phyloP scores from a whole-genome alignment of 768 basidiomycete genomes.

The Panaeolus papilionaceus region DNA sequence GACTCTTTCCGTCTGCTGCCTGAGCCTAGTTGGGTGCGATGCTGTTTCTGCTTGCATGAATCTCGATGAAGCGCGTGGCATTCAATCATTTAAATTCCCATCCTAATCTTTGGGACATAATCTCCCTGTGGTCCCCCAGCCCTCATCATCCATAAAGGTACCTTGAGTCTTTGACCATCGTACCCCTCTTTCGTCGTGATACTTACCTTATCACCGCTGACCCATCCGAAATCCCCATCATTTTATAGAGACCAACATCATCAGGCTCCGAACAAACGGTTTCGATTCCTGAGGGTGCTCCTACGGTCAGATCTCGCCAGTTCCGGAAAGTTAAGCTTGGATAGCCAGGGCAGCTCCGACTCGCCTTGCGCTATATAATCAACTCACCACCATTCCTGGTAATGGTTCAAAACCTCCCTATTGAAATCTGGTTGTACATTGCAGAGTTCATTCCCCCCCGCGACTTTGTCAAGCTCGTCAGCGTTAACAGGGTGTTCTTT shows the following conservation, averaged over 20 bases:
- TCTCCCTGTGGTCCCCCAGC: neutral
- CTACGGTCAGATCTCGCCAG: neutral
- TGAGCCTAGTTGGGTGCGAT: neutral
- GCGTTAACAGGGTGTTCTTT: constrained; percentile 36
- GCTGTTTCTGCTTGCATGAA: neutral
- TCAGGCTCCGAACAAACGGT: constrained; percentile 8
- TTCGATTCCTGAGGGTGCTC: neutral
- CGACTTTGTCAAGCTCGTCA: constrained; percentile 27
- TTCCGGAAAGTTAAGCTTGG: constrained; percentile 1
- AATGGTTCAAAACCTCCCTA: constrained; percentile 25
- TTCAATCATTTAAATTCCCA: neutral
- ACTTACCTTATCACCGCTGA: neutral
- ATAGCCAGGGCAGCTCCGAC: constrained; percentile 7
- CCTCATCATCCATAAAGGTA: neutral
- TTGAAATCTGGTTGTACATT: constrained; percentile 38
- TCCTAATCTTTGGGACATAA: neutral
- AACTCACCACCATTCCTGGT: neutral
- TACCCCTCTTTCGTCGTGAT: neutral
- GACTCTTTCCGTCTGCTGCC: neutral
- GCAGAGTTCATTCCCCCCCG: constrained; percentile 34
- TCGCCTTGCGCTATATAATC: constrained; percentile 2
- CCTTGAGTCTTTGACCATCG: neutral
- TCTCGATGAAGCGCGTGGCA: neutral
- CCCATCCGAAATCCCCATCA: constrained; percentile 8
- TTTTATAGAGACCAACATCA: neutral